Percentiles rank a stretch among this genome's conserved stretches.
These are phyloP conservation scores for Kernera saxatilis DNA, from an alignment of 345 rosid species.

Conservation along the genomic window DNA sequence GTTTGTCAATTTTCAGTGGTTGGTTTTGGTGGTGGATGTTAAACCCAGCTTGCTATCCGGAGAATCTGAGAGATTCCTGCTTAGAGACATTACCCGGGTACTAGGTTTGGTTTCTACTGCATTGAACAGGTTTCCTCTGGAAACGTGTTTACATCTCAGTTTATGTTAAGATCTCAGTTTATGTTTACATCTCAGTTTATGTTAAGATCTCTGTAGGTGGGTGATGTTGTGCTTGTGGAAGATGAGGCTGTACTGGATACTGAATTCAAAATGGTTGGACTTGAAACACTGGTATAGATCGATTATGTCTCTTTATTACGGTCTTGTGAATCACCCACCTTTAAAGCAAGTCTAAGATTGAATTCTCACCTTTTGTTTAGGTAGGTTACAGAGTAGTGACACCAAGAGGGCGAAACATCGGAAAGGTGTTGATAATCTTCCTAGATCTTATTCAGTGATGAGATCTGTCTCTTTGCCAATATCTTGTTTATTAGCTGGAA, in stretches of 20 bases:
- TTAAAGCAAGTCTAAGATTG: constrained; percentile 12
- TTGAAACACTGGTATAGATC: constrained; percentile 65
- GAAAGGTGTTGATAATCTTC: constrained; percentile 49
- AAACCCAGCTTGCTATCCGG: constrained; percentile 81
- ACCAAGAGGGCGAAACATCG: constrained; percentile 49
- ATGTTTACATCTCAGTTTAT: not conserved
- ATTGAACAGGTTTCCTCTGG: not conserved
- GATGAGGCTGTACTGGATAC: constrained; percentile 55
- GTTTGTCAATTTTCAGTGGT: constrained; percentile 45
- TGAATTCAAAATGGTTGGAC: constrained; percentile 64
- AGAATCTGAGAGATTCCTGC: constrained; percentile 71
- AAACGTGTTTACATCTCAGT: not conserved
- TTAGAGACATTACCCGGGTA: constrained; percentile 62
- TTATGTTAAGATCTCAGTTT: constrained; percentile 2
- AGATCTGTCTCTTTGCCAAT: not conserved
- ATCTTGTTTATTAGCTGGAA: not conserved
- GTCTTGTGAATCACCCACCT: not conserved
- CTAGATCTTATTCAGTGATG: constrained; percentile 1
- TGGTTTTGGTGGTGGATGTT: constrained; percentile 63
- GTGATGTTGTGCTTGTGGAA: constrained; percentile 80
- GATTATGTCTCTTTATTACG: not conserved
- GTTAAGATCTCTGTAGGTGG: constrained; percentile 47
- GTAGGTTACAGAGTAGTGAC: constrained; percentile 86
- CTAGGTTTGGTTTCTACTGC: not conserved
- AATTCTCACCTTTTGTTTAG: constrained; percentile 40